Conservation (phyloP, 331 rosid species). For the Stylosanthes scabra region DNA sequence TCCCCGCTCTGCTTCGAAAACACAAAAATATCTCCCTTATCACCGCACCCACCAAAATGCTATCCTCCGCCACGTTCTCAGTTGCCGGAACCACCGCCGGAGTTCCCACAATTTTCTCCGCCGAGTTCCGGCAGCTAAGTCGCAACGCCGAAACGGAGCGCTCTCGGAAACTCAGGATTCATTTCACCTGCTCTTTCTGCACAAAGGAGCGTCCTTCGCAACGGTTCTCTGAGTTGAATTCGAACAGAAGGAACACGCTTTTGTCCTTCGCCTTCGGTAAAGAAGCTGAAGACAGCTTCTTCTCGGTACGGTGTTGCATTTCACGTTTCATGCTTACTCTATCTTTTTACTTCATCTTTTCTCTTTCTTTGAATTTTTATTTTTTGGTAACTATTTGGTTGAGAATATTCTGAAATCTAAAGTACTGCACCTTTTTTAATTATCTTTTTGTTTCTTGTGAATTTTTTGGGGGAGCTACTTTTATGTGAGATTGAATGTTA, state of each 20-base stretch:
- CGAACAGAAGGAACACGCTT: slow-evolving; percentile 38
- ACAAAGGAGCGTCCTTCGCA: slow-evolving; percentile 37
- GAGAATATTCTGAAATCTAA: slow-evolving; percentile 12
- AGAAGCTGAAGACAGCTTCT: slow-evolving; percentile 67
- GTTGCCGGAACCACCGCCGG: slow-evolving; percentile 49
- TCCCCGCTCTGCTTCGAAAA: slow-evolving; percentile 33
- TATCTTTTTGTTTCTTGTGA: no score
- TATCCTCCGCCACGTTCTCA: slow-evolving; percentile 55
- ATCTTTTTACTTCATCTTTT: background rate
- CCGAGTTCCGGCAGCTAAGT: slow-evolving; percentile 42
- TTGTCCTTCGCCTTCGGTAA: slow-evolving; percentile 61
- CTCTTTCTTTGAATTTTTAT: background rate
- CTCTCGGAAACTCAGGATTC: slow-evolving; percentile 35
- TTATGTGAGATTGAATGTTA: no score
- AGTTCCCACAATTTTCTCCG: slow-evolving; percentile 25
- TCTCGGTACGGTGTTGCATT: slow-evolving; percentile 53
- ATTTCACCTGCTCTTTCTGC: slow-evolving; percentile 27
- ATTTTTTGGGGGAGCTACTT: no score
- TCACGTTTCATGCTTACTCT: slow-evolving; percentile 14
- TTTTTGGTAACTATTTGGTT: background rate
- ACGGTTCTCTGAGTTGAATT: slow-evolving; percentile 33
- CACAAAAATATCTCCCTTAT: slow-evolving; percentile 31
- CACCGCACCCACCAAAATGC: slow-evolving; percentile 47
- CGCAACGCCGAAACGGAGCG: slow-evolving; percentile 39
- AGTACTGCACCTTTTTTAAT: no score